Evolutionary conservation across 2,329 filamentous ascomycete species (phyloP).

Genomic region (Talaromyces atroroseus): DNA sequence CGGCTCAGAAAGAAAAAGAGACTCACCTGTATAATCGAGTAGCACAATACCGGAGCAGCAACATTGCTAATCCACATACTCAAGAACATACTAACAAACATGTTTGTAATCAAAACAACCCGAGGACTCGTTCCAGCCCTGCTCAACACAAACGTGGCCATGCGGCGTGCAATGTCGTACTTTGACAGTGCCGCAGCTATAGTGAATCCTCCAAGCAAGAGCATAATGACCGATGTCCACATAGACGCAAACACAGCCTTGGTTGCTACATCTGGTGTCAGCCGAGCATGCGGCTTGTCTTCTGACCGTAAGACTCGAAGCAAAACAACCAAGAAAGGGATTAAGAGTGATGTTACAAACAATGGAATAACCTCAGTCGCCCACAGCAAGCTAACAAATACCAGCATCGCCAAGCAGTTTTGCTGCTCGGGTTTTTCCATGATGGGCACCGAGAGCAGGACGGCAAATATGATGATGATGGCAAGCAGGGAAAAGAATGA

Average conservation of each 20-base stretch:
- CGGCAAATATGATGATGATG: constrained; percentile 67
- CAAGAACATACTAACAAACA: constrained; percentile 96
- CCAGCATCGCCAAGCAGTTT: constrained; percentile 87
- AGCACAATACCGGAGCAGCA: constrained; percentile 91
- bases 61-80: constrained; percentile 99
- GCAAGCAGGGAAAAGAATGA: constrained; percentile 71
- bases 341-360: constrained; percentile 89
- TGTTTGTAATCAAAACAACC: constrained; percentile 90
- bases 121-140: constrained; percentile 89
- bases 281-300: constrained; percentile 60
- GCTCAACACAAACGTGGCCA: constrained; percentile 92
- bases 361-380: constrained; percentile 96
- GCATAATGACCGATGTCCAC: constrained; percentile 99
- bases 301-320: constrained; percentile 78
- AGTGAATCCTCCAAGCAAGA: constrained; percentile 91
- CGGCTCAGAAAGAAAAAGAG: not conserved
- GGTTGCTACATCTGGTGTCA: constrained; percentile 76
- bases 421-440: constrained; percentile 87
- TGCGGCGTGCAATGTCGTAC: constrained; percentile 94
- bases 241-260: constrained; percentile 85
- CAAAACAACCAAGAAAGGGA: constrained; percentile 87
- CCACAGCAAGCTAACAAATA: constrained; percentile 93
- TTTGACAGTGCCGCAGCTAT: constrained; percentile 93
- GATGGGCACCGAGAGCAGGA: constrained; percentile 70
- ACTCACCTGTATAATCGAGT: constrained; percentile 86